Percentiles rank a stretch among this genome's conserved stretches.
Evolutionary conservation across 2,329 filamentous ascomycete species (phyloP).

Genomic region (Bimuria novae-zelandiae): DNA sequence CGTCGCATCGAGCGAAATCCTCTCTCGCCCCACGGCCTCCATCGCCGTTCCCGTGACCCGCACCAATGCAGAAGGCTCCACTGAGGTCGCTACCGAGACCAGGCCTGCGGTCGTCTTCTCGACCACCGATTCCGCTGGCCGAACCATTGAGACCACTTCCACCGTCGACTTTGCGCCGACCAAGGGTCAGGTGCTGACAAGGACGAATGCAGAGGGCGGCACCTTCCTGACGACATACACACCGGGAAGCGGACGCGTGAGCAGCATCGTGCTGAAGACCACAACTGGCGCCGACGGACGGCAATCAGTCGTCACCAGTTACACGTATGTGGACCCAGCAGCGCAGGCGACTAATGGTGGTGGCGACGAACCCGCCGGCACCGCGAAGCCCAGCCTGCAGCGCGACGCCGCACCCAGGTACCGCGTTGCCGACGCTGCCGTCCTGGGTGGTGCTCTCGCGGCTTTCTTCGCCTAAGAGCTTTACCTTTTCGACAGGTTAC

Average conservation of each 20-base stretch:
- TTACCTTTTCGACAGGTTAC: neutral
- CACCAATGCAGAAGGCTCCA: slow-evolving; percentile 47
- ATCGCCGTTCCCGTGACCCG: slow-evolving; percentile 44
- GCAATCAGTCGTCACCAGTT: slow-evolving; percentile 50
- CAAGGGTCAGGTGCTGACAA: slow-evolving; percentile 49
- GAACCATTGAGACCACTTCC: slow-evolving; percentile 41
- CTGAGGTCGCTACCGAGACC: slow-evolving; percentile 44
- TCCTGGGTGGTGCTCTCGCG: slow-evolving; percentile 40
- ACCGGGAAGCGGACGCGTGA: slow-evolving; percentile 48
- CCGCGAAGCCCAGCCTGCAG: slow-evolving; percentile 45
- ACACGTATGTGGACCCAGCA: slow-evolving; percentile 47
- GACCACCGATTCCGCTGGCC: slow-evolving; percentile 47
- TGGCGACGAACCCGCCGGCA: slow-evolving; percentile 10
- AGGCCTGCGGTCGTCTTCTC: slow-evolving; percentile 45
- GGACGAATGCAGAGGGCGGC: slow-evolving; percentile 47
- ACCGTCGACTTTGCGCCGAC: slow-evolving; percentile 40
- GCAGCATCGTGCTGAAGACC: slow-evolving; percentile 45
- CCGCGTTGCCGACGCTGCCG: slow-evolving; percentile 32
- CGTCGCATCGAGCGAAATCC: slow-evolving; percentile 46
- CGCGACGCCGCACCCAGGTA: slow-evolving; percentile 39
- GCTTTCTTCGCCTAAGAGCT: neutral
- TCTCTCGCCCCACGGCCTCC: slow-evolving; percentile 47
- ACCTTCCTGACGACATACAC: slow-evolving; percentile 55
- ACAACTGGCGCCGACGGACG: slow-evolving; percentile 39
- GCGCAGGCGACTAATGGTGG: slow-evolving; percentile 16